Evolutionary conservation across 345 rosid genomes (phyloP).

Genomic region (Heritiera littoralis): DNA sequence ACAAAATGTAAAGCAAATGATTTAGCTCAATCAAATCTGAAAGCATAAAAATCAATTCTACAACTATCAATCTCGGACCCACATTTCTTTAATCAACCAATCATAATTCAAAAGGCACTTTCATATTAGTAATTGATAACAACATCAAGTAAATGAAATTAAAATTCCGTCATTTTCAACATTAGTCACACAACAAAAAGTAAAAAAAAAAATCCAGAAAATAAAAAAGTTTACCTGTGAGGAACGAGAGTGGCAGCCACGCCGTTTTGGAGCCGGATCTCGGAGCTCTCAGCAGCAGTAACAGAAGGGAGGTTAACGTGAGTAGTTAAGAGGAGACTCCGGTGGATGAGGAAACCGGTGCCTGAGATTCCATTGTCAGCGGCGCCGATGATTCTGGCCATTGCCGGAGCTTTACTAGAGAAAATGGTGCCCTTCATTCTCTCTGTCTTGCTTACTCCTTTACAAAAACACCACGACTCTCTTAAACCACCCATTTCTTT

Average conservation of each 20-base stretch:
- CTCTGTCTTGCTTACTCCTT: conserved; percentile 85
- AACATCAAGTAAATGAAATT: conserved; percentile 5
- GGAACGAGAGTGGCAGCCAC: conserved; percentile 72
- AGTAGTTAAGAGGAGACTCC: conserved; percentile 81
- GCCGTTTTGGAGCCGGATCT: conserved; percentile 76
- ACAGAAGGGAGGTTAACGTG: conserved; percentile 82
- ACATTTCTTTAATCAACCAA: background rate
- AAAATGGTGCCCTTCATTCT: conserved; percentile 79
- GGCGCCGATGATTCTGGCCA: conserved; percentile 55
- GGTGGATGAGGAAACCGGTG: conserved; percentile 83
- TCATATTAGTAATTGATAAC: background rate
- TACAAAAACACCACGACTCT: conserved; percentile 92
- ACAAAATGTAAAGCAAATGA: background rate
- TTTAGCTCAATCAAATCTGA: conserved; percentile 14
- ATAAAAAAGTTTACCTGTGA: conserved; percentile 49
- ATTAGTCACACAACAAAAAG: background rate
- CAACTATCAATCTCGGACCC: conserved; percentile 10
- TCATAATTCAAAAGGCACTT: background rate
- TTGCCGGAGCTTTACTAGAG: conserved; percentile 57
- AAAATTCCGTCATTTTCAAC: background rate
- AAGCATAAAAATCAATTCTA: conserved; percentile 7
- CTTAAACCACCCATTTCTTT: conserved; percentile 61
- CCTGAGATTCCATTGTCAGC: conserved; percentile 46
- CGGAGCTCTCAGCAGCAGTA: conserved; percentile 71
- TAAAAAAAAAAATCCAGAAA: background rate